phyloP scores from a whole-genome alignment of 148 eudicot genomes.

The Amaranthus palmeri region DNA sequence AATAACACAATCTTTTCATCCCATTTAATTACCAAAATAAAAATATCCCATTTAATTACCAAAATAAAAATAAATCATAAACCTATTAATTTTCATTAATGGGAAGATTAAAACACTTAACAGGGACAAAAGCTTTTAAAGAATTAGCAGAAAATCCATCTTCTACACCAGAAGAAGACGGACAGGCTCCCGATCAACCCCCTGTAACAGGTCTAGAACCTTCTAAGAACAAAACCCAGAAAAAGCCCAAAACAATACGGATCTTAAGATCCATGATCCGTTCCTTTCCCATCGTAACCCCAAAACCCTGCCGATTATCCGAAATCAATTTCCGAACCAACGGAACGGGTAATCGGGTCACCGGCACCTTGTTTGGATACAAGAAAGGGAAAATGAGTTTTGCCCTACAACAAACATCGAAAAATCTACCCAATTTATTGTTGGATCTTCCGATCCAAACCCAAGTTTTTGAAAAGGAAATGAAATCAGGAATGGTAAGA shows the following conservation, averaged over 20 bases:
- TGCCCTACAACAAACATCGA: conserved; percentile 26
- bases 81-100: neutral
- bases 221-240: conserved; percentile 18
- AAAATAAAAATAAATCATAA: neutral
- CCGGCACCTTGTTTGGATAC: conserved; percentile 30
- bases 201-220: conserved; percentile 19
- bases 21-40: neutral
- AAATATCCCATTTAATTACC: neutral
- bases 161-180: neutral
- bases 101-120: neutral
- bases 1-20: neutral
- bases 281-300: conserved; percentile 29
- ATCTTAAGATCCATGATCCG: conserved; percentile 27
- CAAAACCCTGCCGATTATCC: conserved; percentile 13
- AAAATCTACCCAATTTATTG: conserved; percentile 28
- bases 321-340: neutral
- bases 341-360: conserved; percentile 18
- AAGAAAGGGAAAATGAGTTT: conserved; percentile 29
- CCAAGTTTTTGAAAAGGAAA: conserved; percentile 19
- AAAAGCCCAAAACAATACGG: conserved; percentile 17
- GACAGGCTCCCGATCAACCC: neutral
- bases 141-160: neutral
- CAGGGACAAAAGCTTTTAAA: neutral
- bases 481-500: conserved; percentile 26
- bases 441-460: conserved; percentile 29